Evolutionary conservation across 768 basidiomycete species (phyloP), one percentile per base, ranked within the genome.

Genomic region (Clavulina sp.): DNA sequence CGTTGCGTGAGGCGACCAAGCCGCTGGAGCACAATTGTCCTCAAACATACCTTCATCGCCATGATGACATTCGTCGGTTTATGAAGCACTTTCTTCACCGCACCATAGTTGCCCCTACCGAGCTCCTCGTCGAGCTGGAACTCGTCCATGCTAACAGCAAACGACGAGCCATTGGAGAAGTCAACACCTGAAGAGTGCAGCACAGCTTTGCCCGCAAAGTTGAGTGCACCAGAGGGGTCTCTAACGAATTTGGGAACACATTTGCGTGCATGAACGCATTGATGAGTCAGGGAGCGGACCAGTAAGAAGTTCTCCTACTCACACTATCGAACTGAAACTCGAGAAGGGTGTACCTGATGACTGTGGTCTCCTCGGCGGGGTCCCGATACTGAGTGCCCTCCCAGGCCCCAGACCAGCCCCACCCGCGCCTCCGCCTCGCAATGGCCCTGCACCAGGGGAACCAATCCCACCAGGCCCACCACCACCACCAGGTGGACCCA

Each of bases 61-160:
- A 99, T 96, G 53, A 76, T 75, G 41, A 96, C 88, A 50, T 91
- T 92, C 5, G 88, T 96, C 3, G 92, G 92, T 54, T 76, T 84
- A 63, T 97, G 93, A 32, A 88, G 69, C 1, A 96, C 93, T 64
- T 84, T 87, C 71, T 92, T 91, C 3, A 99, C 95, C 2, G 91
- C 93, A 40, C 95, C 95, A 60, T 97, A 97, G 64, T 95, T 95
- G 31, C 95, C 95, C 60, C 80, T 81, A 31, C 95, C 95, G 49
- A 97, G 75, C 65, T 97, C 95, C 60, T 96, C 91, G 54, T 84
- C 73, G 52, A 97, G 74, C 53, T 84, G 74, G 52, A 99, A 75
- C 63, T 97, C 82, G 53, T 77, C 76, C 93, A 93, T 93, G 66
- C 88, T 93, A 68, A 99, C 95, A 50, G 78, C 73, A 65, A 87